phyloP scores from a whole-genome alignment of 768 basidiomycete genomes.

The Boletus speciosus region DNA sequence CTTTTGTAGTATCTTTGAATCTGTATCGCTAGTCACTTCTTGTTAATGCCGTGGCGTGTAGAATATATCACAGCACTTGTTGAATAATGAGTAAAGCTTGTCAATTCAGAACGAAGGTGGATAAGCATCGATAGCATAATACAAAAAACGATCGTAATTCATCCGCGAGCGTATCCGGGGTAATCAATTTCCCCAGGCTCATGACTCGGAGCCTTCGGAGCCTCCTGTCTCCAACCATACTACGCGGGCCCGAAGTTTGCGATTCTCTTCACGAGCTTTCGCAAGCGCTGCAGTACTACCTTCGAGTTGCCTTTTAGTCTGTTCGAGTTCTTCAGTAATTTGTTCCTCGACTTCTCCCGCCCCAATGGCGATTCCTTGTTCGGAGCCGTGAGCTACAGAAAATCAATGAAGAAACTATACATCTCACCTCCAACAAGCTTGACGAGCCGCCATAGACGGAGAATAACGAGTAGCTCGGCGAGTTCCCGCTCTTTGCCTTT shows the following conservation, averaged over 20 bases:
- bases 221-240: conserved; percentile 33
- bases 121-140: conserved; percentile 1
- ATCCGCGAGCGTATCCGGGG: conserved; percentile 11
- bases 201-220: conserved; percentile 32
- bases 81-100: conserved; percentile 5
- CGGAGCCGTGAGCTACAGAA: neutral
- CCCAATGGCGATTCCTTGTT: conserved; percentile 68
- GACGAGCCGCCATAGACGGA: conserved; percentile 79
- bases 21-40: conserved; percentile 16
- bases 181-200: conserved; percentile 16
- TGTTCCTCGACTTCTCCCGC: conserved; percentile 68
- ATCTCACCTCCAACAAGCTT: conserved; percentile 62
- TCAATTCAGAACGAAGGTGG: conserved; percentile 11
- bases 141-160: conserved; percentile 9
- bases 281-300: conserved; percentile 42
- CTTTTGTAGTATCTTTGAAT: neutral
- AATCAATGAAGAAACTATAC: neutral
- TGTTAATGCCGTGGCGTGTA: neutral
- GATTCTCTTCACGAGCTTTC: conserved; percentile 51
- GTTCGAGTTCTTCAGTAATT: conserved; percentile 43
- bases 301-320: conserved; percentile 48
- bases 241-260: conserved; percentile 44
- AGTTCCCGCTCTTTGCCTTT: conserved; percentile 69
- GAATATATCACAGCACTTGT: neutral
- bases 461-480: conserved; percentile 61